Evolutionary conservation across 768 basidiomycete genomes (phyloP), one percentile per base, ranked within the genome.

Genomic region (Termitomyces sp.): DNA sequence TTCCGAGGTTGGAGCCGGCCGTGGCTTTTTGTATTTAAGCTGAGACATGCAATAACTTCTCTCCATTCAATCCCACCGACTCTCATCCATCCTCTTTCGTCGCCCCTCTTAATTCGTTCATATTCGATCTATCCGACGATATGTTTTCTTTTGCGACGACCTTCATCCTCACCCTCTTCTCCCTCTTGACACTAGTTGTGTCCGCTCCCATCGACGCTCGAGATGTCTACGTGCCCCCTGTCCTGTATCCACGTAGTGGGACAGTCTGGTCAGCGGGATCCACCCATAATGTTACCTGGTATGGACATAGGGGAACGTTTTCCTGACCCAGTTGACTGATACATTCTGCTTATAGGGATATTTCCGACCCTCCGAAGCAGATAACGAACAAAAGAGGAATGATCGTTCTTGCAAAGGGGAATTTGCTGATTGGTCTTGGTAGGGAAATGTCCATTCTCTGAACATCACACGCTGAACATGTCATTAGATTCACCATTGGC

Each of bases 181-280:
- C 67, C 43, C 54, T 43, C 61, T 59, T 78, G 32, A 68, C 74
- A 7, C 60, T 71, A 57, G 72, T 70, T 50, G 56, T 56, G 1
- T 72, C 76, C 0, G 67, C 72, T 64, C 79, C 77, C 36, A 52
- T 74, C 31, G 69, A 66, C 37, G 46, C 63, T n/a, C 76, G 81
- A 37, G 83, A 84, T 57, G 82, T 84, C 7, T 85, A 75, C 68
- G 76, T 73, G 0, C 84, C 84, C 0, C 71, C 68, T 17, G 72
- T 85, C 59, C 65, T 65, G 25, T 74, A 66, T 43, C 83, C 83
- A 1, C 31, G 60, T 17, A 65, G 66, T 2, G 69, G 64, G 20
- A 71, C 74, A 17, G 67, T 76, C 42, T 85, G 83, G 83, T 64
- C 62, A 31, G 73, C 73, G 14, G 81, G 82, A 5, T 32, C 67